Percentiles rank a stretch among this genome's conserved stretches.
phyloP scores from a whole-genome alignment of 371 early-diverging fungal species.

The Smittium culicis region DNA sequence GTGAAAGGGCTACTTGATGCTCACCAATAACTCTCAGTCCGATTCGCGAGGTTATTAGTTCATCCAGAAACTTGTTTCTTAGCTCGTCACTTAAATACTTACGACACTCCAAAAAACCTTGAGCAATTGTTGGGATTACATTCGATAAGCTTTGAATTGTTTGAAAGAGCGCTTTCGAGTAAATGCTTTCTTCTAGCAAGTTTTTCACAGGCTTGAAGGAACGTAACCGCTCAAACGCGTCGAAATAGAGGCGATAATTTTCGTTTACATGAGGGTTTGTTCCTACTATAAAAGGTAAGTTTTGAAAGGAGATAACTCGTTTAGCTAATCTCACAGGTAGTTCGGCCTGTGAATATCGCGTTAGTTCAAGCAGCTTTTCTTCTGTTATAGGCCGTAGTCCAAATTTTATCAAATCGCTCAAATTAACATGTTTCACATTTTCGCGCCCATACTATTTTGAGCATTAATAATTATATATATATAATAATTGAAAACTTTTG shows the following conservation, averaged over 20 bases:
- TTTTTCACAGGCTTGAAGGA: slow-evolving; percentile 46
- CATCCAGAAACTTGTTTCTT: slow-evolving; percentile 65
- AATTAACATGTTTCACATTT: slow-evolving; percentile 47
- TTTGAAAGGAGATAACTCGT: slow-evolving; percentile 72
- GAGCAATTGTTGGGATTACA: slow-evolving; percentile 72
- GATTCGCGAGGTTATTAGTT: slow-evolving; percentile 84
- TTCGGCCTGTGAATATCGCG: slow-evolving; percentile 80
- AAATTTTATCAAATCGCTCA: slow-evolving; percentile 59
- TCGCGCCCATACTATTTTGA: slow-evolving; percentile 22
- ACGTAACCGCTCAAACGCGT: slow-evolving; percentile 67
- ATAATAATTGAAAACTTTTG: neutral
- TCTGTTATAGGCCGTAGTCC: slow-evolving; percentile 56
- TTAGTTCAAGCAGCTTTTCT: slow-evolving; percentile 65
- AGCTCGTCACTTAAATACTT: slow-evolving; percentile 68
- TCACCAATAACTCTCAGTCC: slow-evolving; percentile 90
- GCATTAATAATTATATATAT: neutral
- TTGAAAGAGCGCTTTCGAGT: slow-evolving; percentile 51
- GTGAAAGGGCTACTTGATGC: slow-evolving; percentile 74
- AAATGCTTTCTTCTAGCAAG: slow-evolving; percentile 55
- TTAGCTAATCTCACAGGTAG: slow-evolving; percentile 83
- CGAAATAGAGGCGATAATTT: slow-evolving; percentile 79
- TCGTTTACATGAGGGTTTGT: slow-evolving; percentile 78
- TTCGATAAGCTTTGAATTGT: slow-evolving; percentile 61
- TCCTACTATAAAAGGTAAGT: slow-evolving; percentile 82
- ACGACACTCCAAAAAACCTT: slow-evolving; percentile 75